Base-by-base conservation (phyloP, 441 rosid genomes). In the Isatis lusitanica region DNA sequence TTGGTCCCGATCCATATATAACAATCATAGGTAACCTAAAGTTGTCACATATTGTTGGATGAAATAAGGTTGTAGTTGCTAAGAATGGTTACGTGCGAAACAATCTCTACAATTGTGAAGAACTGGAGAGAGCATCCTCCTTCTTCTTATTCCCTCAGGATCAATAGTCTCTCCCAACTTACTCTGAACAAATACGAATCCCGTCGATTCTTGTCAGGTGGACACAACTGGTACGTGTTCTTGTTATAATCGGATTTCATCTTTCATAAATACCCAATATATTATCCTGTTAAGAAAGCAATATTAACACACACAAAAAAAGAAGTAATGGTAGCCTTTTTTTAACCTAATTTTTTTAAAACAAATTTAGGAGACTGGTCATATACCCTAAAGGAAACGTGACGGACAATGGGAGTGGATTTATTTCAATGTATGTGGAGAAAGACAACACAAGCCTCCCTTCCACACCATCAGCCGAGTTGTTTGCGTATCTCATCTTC, bases 361-460 rank as follows among this genome's bases (percentile, higher is more conserved):
- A 26, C 28, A 26, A 26, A 9, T 18, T 6, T 7, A 69, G 66
- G 65, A 57, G 24, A 35, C n/a, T 69, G 24, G 51, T 18, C 11
- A 10, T 69, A 17, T 69, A 44, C 11, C 74, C 65, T 17, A 56
- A 69, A 17, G 66, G 66, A 30, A 69, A 69, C 35, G 0, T 8
- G 33, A 5, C 5, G 0, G 74, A 69, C n/a, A 21, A 43, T 1
- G 66, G 57, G n/a, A 57, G 7, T 3, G 47, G 38, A 4, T 58
- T 43, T 6, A 44, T 69, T 30, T 69, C 66, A 18, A 44, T 69
- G 44, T 58, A 69, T 9, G 65, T 69, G n/a, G 57, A 57, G 1
- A 0, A 57, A 0, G 47, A 69, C 24, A 35, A 11, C n/a, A 31
- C 65, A 31, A n/a, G 33, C 42, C 13, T 31, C 13, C 0, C 10